Base-by-base conservation (phyloP, 257 asterid genomes). In the Nicotiana tabacum region DNA sequence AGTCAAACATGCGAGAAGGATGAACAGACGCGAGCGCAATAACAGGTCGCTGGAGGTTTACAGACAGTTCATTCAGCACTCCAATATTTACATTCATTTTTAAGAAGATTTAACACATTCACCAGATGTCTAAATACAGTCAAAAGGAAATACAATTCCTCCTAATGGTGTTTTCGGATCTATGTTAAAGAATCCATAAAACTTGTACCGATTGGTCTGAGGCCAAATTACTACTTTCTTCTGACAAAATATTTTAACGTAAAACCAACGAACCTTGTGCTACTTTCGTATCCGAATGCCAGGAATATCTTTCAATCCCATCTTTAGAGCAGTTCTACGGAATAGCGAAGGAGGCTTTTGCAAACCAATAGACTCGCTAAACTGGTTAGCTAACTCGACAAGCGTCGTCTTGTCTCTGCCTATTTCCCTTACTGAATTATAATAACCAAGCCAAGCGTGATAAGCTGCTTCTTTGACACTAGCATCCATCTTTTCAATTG, bases 381-480 rank as follows among this genome's bases (percentile, higher is more conserved):
- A 94, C 32, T 86, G 91, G 88, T 91, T 92, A 67, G 97, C 99
- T 81, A 89, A 84, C 90, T 91, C 93, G 2, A 90, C 98, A n/a
- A 96, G 93, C 5, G 90, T 89, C 0, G 98, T 93, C 82, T 96
- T 96, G 83, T 96, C 99, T 80, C 97, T 83, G 61, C 95, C 94
- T 62, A 93, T 91, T 35, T 90, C 89, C 43, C 81, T 87, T 32
- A 93, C 88, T 10, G 98, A 92, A 88, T 92, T 94, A 29, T 94
- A 96, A 82, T 92, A 96, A n/a, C 98, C 97, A 3, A 94, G 97
- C 98, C 99, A 96, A 1, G 96, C 88, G 80, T 90, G 97, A 88
- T 92, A 96, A 30, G 97, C 97, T 74, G 95, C 93, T 90, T 96
- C 99, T 85, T 92, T 96, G 57, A 91, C 74, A 32, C 93, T 93